These are phyloP conservation scores for Cryptococcus sp. DNA, from an alignment of 1,284 basidiomycete species.

Conservation along the genomic window DNA sequence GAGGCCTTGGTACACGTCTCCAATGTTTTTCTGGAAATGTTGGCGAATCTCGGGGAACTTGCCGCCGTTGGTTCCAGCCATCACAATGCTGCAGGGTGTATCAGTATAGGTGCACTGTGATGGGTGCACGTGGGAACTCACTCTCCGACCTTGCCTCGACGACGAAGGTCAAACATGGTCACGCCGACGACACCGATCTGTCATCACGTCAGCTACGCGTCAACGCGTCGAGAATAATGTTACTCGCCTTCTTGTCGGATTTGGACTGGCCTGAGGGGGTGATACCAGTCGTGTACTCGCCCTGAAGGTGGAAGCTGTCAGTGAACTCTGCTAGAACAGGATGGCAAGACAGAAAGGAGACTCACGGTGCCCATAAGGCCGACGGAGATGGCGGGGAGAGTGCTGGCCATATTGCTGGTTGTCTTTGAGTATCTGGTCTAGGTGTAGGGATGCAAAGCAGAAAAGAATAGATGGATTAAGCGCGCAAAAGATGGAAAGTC, in stretches of 20 bases:
- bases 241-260: slow-evolving; percentile 82
- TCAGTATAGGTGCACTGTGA: neutral
- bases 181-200: slow-evolving; percentile 77
- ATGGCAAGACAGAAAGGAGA: slow-evolving; percentile 7
- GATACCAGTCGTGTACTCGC: slow-evolving; percentile 89
- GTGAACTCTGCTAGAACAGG: neutral
- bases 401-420: too few species aligned
- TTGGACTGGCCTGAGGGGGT: slow-evolving; percentile 84
- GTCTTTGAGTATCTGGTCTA: too few species aligned
- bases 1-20: slow-evolving; percentile 74
- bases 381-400: slow-evolving; percentile 43
- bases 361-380: slow-evolving; percentile 52
- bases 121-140: slow-evolving; percentile 21
- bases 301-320: slow-evolving; percentile 22
- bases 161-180: slow-evolving; percentile 84
- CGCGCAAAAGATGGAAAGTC: too few species aligned
- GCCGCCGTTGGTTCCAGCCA: slow-evolving; percentile 54
- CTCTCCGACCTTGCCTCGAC: slow-evolving; percentile 71
- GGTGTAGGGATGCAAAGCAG: too few species aligned
- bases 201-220: neutral
- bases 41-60: slow-evolving; percentile 75
- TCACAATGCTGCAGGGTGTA: slow-evolving; percentile 34
- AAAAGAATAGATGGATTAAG: too few species aligned
- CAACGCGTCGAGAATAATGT: neutral
- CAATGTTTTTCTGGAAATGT: slow-evolving; percentile 82